Percentiles rank a stretch among this genome's conserved stretches.
Evolutionary conservation across 768 basidiomycete species (phyloP).

Genomic region (Rossbeevera mucosa): DNA sequence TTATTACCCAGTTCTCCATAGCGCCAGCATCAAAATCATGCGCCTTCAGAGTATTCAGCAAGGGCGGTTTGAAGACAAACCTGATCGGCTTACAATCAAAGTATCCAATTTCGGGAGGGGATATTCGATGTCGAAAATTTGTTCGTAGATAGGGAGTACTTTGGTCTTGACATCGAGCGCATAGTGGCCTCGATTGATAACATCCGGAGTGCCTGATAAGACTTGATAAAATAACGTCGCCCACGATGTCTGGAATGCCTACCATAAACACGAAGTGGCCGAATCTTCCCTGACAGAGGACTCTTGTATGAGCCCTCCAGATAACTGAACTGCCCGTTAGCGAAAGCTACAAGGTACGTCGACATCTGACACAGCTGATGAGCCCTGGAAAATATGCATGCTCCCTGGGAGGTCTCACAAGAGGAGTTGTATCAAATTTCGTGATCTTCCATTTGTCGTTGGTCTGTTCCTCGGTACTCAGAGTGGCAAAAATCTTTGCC

Average conservation of each 20-base stretch:
- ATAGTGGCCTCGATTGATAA: constrained; percentile 80
- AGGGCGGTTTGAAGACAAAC: background rate
- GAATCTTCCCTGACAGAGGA: constrained; percentile 71
- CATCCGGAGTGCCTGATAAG: constrained; percentile 65
- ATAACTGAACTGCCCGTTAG: constrained; percentile 73
- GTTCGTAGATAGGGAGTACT: constrained; percentile 86
- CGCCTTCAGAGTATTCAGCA: constrained; percentile 38
- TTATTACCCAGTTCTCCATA: constrained; percentile 84
- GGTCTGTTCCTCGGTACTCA: constrained; percentile 33
- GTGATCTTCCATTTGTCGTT: constrained; percentile 71
- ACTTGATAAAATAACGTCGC: background rate
- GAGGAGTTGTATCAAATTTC: constrained; percentile 75
- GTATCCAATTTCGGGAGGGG: constrained; percentile 95
- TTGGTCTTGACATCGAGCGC: constrained; percentile 81
- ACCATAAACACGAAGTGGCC: constrained; percentile 86
- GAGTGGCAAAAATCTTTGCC: constrained; percentile 39
- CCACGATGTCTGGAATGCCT: constrained; percentile 14
- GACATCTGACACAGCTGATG: constrained; percentile 50
- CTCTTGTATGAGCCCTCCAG: constrained; percentile 74
- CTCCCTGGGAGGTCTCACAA: constrained; percentile 31
- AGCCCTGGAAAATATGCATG: background rate
- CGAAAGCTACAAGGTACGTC: constrained; percentile 83
- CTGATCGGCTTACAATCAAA: constrained; percentile 54
- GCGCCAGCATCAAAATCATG: constrained; percentile 88
- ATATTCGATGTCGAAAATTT: constrained; percentile 87